Conservation (phyloP, 352 stramenopile genomes). For the Phytophthora crassamura region DNA sequence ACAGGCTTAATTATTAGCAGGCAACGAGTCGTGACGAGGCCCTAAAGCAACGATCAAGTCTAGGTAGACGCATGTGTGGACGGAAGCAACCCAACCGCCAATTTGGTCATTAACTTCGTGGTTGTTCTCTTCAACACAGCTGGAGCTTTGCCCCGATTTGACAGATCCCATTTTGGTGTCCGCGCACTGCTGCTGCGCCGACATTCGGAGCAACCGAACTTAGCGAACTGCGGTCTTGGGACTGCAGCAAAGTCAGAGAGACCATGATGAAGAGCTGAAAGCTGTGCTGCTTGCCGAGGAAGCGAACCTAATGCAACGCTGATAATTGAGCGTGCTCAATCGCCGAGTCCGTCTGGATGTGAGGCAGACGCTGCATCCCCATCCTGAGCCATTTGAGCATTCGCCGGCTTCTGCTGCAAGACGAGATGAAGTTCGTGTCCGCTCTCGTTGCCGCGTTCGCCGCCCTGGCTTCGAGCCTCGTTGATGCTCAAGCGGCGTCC, state of each 20-base stretch:
- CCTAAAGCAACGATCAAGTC: too few relatives aligned
- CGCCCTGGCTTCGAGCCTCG: constrained; percentile 7
- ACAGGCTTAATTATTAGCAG: too few relatives aligned
- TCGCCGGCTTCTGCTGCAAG: constrained; percentile 17
- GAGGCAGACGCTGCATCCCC: constrained; percentile 12
- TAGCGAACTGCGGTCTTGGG: constrained; percentile 7
- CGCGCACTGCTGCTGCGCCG: constrained; percentile 21
- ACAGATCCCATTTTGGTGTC: constrained; percentile 32
- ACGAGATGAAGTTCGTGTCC: constrained; percentile 28
- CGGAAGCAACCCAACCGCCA: too few relatives aligned
- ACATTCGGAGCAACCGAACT: constrained; percentile 35
- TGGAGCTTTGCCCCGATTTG: constrained; percentile 30
- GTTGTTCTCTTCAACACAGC: constrained; percentile 27
- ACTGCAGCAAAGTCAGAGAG: constrained; percentile 1
- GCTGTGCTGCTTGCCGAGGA: not conserved
- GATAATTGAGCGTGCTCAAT: not conserved
- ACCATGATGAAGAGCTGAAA: not conserved
- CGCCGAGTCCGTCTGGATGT: constrained; percentile 11
- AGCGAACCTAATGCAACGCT: constrained; percentile 17
- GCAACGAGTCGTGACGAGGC: too few relatives aligned
- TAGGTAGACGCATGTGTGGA: too few relatives aligned
- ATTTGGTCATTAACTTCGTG: too few relatives aligned
- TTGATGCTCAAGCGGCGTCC: constrained; percentile 8
- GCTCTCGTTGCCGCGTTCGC: constrained; percentile 12
- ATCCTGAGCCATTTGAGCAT: constrained; percentile 37